These are phyloP conservation scores for Globisporangium middletonii DNA, from an alignment of 352 stramenopile genomes.

Conservation along the genomic window DNA sequence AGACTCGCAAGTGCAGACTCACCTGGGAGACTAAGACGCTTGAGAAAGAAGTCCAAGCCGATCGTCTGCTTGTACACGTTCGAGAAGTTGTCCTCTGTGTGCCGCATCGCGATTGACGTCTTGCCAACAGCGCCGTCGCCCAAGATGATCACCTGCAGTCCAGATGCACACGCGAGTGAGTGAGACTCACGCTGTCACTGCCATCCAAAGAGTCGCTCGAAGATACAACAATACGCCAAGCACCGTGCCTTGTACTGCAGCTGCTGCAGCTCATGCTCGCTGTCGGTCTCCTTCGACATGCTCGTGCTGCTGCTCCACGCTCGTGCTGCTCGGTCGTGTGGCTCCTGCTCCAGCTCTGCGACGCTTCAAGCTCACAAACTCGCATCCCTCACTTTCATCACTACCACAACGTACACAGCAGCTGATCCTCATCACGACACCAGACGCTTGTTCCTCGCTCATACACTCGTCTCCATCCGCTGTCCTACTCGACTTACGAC, in stretches of 20 bases:
- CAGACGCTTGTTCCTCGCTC: neutral
- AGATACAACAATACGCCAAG: neutral
- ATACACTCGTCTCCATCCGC: too few relatives aligned
- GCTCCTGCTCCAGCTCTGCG: neutral
- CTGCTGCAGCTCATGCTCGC: slow-evolving; percentile 73
- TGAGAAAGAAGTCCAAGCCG: slow-evolving; percentile 94
- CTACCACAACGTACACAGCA: neutral
- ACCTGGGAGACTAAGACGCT: slow-evolving; percentile 87
- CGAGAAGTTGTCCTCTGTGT: slow-evolving; percentile 90
- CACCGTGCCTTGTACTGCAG: slow-evolving; percentile 79
- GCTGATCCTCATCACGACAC: neutral
- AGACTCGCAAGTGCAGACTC: neutral
- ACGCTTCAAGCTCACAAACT: neutral
- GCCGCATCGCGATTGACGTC: slow-evolving; percentile 92
- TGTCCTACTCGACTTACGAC: too few relatives aligned
- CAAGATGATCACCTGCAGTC: slow-evolving; percentile 86
- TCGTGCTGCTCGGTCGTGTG: neutral
- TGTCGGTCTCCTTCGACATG: slow-evolving; percentile 85
- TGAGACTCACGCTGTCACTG: neutral
- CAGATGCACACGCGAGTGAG: neutral
- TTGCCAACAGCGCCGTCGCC: slow-evolving; percentile 93
- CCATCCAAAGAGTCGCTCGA: neutral
- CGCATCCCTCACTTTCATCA: neutral
- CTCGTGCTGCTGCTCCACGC: neutral
- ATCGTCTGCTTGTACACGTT: slow-evolving; percentile 95